Evolutionary conservation across 495 filamentous ascomycete species (phyloP), one percentile per base, ranked within the genome.

Genomic region (Penicillium odoratum): DNA sequence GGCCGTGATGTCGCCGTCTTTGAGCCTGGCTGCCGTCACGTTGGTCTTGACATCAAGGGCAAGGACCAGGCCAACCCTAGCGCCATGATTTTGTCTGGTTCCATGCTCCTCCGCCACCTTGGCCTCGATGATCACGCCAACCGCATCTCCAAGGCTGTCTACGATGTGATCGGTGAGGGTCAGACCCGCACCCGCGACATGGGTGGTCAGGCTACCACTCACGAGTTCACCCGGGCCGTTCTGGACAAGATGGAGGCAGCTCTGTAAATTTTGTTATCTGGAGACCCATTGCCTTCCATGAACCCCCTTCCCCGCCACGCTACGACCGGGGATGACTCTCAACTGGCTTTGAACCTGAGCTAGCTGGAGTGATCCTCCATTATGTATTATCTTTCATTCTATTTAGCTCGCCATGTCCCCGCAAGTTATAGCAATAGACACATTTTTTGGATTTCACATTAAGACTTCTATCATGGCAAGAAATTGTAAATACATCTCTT

Each of bases 1-100:
- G 94, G 94, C 66, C 90, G 94, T 59, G 92, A 98, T 58, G 89
- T 97, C 58, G 95, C 95, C 64, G 93, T 98, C 53, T 98, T 98
- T 76, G 94, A 98, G 82, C 94, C 94, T 61, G 94, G 94, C 53
- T 98, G 94, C 85, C 85, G 94, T 72, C 94, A 98, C 81, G 94
- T 98, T 61, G 94, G 94, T 74, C 88, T 98, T 16, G 94, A 98
- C 70, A 98, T 98, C 78, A 93, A 98, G 82, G 94, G 95, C 75
- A 96, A 96, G 80, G 92, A 97, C 74, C 92, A 98, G 78, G 94
- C 94, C 50, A 98, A 98, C 83, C 94, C 94, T 29, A 97, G 92
- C 47, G 94, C 94, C 57, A 85, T 98, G 76, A 83, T 98, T 48
- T 87, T 98, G 50, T 96, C 91, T 60, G 92, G 92, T 38, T 88